Evolutionary conservation across 768 basidiomycete genomes (phyloP), one percentile per base, ranked within the genome.

Genomic region (Lentinus tigrinus): DNA sequence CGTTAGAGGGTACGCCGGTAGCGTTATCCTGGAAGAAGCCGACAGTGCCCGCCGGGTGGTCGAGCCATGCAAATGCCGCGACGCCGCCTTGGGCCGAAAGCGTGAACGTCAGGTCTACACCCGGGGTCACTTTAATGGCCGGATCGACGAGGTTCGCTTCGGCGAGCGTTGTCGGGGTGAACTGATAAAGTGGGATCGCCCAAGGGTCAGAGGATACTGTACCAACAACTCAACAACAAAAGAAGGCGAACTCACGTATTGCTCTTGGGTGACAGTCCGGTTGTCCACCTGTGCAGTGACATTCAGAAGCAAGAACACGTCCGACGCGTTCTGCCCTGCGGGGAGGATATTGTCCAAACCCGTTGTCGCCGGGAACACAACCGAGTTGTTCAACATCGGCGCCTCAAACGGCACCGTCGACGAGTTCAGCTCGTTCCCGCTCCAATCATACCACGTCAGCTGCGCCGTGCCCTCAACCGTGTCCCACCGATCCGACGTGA

Each of bases 401-500:
- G 80, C 73, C 16, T 70, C 68, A 63, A 84, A 81, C 23, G 70
- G 50, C 54, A 73, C 66, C 40, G 58, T 73, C 50, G 65, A 75
- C 17, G 78, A 72, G 53, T 69, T 67, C 31, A 85, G 66, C 37
- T 62, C 60, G 14, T 65, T 73, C 1, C 83, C 82, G 16, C 61
- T 62, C 82, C 83, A 85, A 63, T 81, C 81, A 58, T 82, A 84
- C 82, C 83, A 85, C 9, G 82, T 82, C 61, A 84, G 61, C 67
- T 79, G 76, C 3, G 77, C 82, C 2, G 63, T 67, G 1, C 81
- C 83, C 2, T 72, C 49, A 0, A 84, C 80, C 1, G 68, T 61
- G 56, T 77, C 76, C 79, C 73, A 80, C 34, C 79, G 66, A 67
- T 85, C 83, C 2, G 79, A 82, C n/a, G 78, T 81, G 5, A 77